Evolutionary conservation across 2,329 filamentous ascomycete genomes (phyloP), one percentile per base, ranked within the genome.

Genomic region (Pseudogymnoascus sp.): DNA sequence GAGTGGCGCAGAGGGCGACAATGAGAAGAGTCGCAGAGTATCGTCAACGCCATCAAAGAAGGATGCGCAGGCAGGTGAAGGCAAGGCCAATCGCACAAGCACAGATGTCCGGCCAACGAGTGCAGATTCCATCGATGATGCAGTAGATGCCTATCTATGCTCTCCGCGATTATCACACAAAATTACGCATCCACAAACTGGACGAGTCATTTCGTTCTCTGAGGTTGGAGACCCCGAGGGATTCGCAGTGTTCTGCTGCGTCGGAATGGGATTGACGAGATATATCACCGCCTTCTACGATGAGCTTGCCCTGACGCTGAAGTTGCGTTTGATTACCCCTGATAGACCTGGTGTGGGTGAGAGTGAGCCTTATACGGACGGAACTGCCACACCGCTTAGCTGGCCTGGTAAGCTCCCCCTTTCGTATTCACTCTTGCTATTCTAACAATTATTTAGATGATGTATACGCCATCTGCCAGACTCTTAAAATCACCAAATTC

Each of bases 251-350:
- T 93, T 99, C 70, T 96, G 95, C 74, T 99, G 95, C 72, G 92
- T 99, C 2, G 95, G 95, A 19, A 99, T 99, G 95, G 95, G 95
- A 0, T 77, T 99, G 71, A 99, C 95, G 10, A 85, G 95, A 76
- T 99, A 95, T 74, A 90, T 99, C 65, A 97, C 92, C 66, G 92
- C 93, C 0, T 99, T 99, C 74, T 99, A 98, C 73, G 95, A 99
- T 74, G 95, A 99, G 75, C 80, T 99, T 62, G 95, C 95, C 2
- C 79, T 90, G 71, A 96, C 93, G 0, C 79, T 99, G 65, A 95
- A 92, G 74, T 78, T 99, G 64, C 86, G 95, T 19, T 81, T 99
- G 62, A 96, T 99, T 69, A 98, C 95, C 0, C 90, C 93, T 5
- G 95, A 99, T 75, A 86, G 95, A 62, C 95, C 95, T 63, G 95